Conservation (phyloP, 495 filamentous ascomycete genomes). For the Neurospora sublineolata region DNA sequence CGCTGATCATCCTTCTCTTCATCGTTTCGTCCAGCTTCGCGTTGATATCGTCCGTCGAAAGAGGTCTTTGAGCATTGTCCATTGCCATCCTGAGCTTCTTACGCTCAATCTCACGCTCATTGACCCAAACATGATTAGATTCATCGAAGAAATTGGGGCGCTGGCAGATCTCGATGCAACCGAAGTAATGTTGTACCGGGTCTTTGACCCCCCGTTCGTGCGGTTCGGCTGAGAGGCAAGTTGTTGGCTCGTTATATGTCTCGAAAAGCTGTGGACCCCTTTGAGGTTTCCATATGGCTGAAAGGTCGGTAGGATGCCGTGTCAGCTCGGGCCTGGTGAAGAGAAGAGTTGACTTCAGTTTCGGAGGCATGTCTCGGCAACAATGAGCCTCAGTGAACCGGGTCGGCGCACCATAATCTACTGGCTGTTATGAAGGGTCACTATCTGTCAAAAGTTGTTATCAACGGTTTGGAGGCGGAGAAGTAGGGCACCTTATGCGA, state of each 20-base stretch:
- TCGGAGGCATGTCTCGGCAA: background rate
- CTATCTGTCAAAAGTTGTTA: no score
- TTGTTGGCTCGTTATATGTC: background rate
- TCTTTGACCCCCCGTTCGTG: conserved; percentile 11
- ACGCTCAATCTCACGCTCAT: conserved; percentile 2
- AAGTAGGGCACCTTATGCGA: no score
- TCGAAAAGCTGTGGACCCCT: background rate
- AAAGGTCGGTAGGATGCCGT: background rate
- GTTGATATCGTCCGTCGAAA: background rate
- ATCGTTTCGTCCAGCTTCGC: background rate
- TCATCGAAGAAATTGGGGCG: conserved; percentile 10
- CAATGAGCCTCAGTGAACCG: fast-evolving
- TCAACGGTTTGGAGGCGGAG: no score
- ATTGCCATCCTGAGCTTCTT: background rate
- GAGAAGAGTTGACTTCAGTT: background rate
- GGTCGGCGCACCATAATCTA: fast-evolving
- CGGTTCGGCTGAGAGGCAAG: background rate
- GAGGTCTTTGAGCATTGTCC: background rate
- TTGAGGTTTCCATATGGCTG: background rate
- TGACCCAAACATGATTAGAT: conserved; percentile 7
- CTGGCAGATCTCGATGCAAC: conserved; percentile 20
- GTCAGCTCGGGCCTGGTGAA: background rate
- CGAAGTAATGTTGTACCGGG: conserved; percentile 21
- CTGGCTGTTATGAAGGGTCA: no score
- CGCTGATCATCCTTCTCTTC: conserved; percentile 7